Evolutionary conservation across 2,329 filamentous ascomycete species (phyloP).

Genomic region (Neonectria sp.): DNA sequence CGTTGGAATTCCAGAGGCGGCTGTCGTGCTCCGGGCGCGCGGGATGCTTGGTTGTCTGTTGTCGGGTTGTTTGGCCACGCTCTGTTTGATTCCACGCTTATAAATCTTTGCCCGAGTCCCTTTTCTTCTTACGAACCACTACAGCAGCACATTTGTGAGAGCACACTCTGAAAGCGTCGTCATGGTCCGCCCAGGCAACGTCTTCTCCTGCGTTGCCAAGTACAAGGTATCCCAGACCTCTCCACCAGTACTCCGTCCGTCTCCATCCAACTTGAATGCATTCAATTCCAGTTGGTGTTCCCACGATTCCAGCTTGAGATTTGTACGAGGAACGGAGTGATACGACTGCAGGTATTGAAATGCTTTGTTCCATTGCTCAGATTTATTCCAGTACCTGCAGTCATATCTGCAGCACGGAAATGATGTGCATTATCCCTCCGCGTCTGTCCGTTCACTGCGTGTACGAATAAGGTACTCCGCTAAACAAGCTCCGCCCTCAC

Average conservation of each 20-base stretch:
- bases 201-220: background rate
- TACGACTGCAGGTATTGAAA: background rate
- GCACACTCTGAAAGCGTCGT: background rate
- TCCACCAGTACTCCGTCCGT: background rate
- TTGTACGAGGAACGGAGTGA: background rate
- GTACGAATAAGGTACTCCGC: constrained; percentile 14
- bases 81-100: background rate
- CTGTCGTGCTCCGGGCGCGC: background rate
- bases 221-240: background rate
- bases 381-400: background rate
- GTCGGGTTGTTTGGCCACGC: background rate
- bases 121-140: too few species aligned
- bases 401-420: background rate
- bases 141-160: background rate
- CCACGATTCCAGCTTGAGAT: background rate
- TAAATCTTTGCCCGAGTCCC: background rate
- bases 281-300: background rate
- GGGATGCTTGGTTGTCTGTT: background rate
- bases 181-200: constrained; percentile 4
- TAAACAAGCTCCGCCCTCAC: constrained; percentile 27
- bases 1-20: background rate
- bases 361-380: too few species aligned
- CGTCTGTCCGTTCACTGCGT: background rate
- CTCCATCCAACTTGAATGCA: background rate
- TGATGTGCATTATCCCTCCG: constrained; percentile 1